phyloP scores from a whole-genome alignment of 2,329 filamentous ascomycete species.

The Botryosphaeria dothidea region DNA sequence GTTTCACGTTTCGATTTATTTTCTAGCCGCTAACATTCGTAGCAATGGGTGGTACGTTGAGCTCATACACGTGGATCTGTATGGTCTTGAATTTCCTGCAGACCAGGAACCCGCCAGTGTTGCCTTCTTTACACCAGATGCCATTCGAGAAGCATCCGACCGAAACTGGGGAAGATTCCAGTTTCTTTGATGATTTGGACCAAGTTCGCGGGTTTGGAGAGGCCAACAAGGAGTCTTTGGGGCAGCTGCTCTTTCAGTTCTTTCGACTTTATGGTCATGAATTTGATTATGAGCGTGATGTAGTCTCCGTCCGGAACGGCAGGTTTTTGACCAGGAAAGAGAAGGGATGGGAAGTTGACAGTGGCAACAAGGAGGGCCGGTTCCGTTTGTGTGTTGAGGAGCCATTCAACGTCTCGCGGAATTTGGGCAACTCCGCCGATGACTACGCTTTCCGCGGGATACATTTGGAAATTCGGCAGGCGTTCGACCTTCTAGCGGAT shows the following conservation, averaged over 20 bases:
- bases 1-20: constrained; percentile 33
- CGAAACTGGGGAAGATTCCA: constrained; percentile 66
- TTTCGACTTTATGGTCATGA: constrained; percentile 95
- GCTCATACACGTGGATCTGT: constrained; percentile 99
- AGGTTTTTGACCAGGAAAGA: constrained; percentile 76
- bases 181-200: constrained; percentile 84
- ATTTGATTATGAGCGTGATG: constrained; percentile 82
- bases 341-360: constrained; percentile 79
- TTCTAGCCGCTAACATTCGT: constrained; percentile 23
- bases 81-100: constrained; percentile 97
- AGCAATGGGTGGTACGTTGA: constrained; percentile 92
- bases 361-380: constrained; percentile 48
- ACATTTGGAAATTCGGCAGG: constrained; percentile 83
- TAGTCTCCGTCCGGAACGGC: constrained; percentile 82
- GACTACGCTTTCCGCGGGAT: constrained; percentile 91
- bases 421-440: constrained; percentile 94
- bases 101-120: constrained; percentile 76
- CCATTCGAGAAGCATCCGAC: constrained; percentile 62
- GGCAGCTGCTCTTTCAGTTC: constrained; percentile 89
- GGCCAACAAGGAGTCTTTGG: constrained; percentile 78
- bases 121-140: constrained; percentile 81
- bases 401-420: constrained; percentile 86
- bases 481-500: constrained; percentile 78
- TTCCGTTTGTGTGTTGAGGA: constrained; percentile 94
- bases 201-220: constrained; percentile 72